Percentiles rank a stretch among this genome's conserved stretches.
phyloP scores from a whole-genome alignment of 2,329 filamentous ascomycete genomes.

The Colletotrichum acutatum region DNA sequence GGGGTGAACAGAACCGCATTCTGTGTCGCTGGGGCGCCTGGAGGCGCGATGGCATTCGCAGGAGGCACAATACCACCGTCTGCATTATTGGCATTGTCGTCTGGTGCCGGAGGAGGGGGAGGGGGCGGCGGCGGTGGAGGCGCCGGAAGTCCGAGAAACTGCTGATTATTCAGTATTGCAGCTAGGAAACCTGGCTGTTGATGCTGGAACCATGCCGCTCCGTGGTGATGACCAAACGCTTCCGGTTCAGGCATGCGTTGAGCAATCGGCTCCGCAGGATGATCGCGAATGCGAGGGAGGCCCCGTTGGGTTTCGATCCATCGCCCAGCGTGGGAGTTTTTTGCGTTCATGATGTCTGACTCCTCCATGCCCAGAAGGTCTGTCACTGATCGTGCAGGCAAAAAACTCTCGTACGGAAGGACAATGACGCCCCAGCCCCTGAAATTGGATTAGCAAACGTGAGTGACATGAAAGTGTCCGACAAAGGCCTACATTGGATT shows the following conservation, averaged over 20 bases:
- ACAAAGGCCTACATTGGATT: constrained; percentile 6
- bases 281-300: constrained; percentile 27
- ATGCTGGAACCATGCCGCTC: not conserved
- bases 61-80: not conserved
- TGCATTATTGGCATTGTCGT: constrained; percentile 16
- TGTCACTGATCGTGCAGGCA: constrained; percentile 41
- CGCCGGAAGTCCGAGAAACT: constrained; percentile 7
- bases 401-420: constrained; percentile 56
- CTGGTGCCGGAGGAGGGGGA: not conserved
- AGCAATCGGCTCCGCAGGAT: constrained; percentile 18
- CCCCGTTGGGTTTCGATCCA: constrained; percentile 30
- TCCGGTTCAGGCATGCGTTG: constrained; percentile 19
- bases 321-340: constrained; percentile 18
- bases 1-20: constrained; percentile 2
- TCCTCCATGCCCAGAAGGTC: constrained; percentile 22
- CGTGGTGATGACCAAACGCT: not conserved
- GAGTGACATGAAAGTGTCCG: not conserved
- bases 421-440: constrained; percentile 63
- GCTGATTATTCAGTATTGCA: not conserved
- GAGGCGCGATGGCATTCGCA: not conserved
- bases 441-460: constrained; percentile 13
- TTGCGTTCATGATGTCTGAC: constrained; percentile 18
- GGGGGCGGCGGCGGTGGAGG: constrained; percentile 7
- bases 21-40: not conserved
- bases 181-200: constrained; percentile 8